Percentiles rank a stretch among this genome's conserved stretches.
phyloP scores from a whole-genome alignment of 306 rosid species.

The Begonia loranthoides region DNA sequence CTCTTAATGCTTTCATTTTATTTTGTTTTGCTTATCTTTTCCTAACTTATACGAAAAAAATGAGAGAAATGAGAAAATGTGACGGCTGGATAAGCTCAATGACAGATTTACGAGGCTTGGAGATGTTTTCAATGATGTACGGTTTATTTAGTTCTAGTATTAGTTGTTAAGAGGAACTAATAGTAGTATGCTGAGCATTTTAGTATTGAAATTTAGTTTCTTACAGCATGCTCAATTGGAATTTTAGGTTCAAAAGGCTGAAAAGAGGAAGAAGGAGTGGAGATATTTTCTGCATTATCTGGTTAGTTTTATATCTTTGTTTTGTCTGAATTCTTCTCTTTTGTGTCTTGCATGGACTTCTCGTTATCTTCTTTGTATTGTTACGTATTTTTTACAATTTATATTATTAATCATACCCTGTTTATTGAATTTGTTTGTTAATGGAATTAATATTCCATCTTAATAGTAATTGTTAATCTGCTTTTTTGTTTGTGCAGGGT shows the following conservation, averaged over 20 bases:
- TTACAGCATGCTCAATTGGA: background rate
- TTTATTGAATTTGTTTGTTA: background rate
- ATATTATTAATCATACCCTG: background rate
- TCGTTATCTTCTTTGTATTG: conserved; percentile 1
- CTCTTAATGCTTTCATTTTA: too few species aligned
- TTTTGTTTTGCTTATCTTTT: background rate
- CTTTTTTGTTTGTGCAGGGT: conserved; percentile 79
- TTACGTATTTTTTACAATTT: too few species aligned
- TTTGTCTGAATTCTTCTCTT: background rate
- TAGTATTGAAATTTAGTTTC: background rate
- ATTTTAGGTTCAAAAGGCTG: conserved; percentile 78
- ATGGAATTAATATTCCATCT: background rate
- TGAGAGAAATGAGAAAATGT: background rate
- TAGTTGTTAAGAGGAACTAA: too few species aligned
- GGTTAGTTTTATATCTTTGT: conserved; percentile 38
- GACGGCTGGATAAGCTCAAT: background rate
- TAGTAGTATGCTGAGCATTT: too few species aligned
- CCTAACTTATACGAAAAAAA: background rate
- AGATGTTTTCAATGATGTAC: background rate
- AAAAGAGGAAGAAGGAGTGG: conserved; percentile 73
- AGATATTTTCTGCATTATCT: conserved; percentile 95
- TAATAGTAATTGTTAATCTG: conserved; percentile 2
- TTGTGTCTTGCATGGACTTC: background rate
- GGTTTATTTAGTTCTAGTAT: background rate
- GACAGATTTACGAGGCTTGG: background rate